Evolutionary conservation across 345 rosid genomes (phyloP).

Genomic region (Linum tenue): DNA sequence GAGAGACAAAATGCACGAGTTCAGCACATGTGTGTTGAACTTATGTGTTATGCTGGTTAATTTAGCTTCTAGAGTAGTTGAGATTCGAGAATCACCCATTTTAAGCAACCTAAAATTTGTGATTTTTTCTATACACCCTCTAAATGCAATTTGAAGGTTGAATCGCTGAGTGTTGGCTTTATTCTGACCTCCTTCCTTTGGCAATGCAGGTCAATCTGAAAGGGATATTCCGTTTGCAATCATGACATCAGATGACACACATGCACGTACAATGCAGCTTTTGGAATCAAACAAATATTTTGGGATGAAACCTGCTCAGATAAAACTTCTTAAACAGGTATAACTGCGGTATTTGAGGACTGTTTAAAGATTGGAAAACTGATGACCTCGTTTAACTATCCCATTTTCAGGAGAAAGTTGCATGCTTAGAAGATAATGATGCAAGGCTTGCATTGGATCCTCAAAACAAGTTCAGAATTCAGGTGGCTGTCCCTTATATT

Average conservation of each 20-base stretch:
- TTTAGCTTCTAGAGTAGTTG: background rate
- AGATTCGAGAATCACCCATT: background rate
- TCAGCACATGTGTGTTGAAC: too few species aligned
- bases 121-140: too few species aligned
- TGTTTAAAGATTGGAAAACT: background rate
- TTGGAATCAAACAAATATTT: slow-evolving; percentile 70
- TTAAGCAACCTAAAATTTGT: background rate
- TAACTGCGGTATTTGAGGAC: slow-evolving; percentile 4
- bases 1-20: background rate
- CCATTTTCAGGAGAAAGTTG: slow-evolving; percentile 80
- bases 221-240: slow-evolving; percentile 74
- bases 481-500: slow-evolving; percentile 35
- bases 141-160: background rate
- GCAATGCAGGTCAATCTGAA: slow-evolving; percentile 39
- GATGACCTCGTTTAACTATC: background rate
- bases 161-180: background rate
- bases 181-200: background rate
- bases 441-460: slow-evolving; percentile 84
- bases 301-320: slow-evolving; percentile 84
- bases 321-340: slow-evolving; percentile 92
- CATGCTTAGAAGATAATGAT: slow-evolving; percentile 89
- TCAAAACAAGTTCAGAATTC: slow-evolving; percentile 67
- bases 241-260: slow-evolving; percentile 98
- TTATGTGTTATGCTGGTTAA: background rate
- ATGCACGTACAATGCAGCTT: slow-evolving; percentile 55